A percentile compares a stretch with the other conserved stretches of the same genome.
Conservation (phyloP, 2,329 filamentous ascomycete species). For the Diplodia mutila region DNA sequence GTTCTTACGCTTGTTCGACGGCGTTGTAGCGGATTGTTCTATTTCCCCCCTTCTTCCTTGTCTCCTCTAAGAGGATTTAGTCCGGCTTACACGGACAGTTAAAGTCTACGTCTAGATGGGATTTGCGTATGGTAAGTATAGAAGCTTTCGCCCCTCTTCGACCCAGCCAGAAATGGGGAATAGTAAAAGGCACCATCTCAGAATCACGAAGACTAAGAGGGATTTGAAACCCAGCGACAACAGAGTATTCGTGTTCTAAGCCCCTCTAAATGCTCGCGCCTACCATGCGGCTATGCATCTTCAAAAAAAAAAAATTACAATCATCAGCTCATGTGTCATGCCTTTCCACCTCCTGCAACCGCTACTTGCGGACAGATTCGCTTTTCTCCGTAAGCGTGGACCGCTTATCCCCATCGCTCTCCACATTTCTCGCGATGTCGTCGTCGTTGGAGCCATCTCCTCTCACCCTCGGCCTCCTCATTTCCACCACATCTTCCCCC, state of each 20-base stretch:
- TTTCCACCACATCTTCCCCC: conserved; percentile 29
- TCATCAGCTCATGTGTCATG: not conserved
- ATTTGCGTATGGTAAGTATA: too few relatives aligned
- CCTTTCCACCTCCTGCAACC: not conserved
- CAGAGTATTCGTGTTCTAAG: not conserved
- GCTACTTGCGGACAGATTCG: conserved; percentile 27
- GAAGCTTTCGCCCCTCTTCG: too few relatives aligned
- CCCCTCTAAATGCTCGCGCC: not conserved
- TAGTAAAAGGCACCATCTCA: too few relatives aligned
- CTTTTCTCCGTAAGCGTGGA: conserved; percentile 13
- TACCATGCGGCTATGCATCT: not conserved
- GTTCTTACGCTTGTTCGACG: too few relatives aligned
- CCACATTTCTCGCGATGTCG: conserved; percentile 18
- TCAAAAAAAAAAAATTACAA: not conserved
- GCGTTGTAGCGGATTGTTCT: too few relatives aligned
- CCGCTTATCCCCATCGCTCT: conserved; percentile 23
- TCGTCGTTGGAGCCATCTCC: not conserved
- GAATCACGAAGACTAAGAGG: too few relatives aligned
- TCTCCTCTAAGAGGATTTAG: too few relatives aligned
- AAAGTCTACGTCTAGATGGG: too few relatives aligned
- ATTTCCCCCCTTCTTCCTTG: too few relatives aligned
- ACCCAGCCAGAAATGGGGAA: too few relatives aligned
- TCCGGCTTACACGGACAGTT: too few relatives aligned
- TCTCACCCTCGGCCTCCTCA: not conserved
- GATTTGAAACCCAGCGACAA: not conserved